Evolutionary conservation across 305 asterid species (phyloP), one percentile per base, ranked within the genome.

Genomic region (Fraxinus platypoda): DNA sequence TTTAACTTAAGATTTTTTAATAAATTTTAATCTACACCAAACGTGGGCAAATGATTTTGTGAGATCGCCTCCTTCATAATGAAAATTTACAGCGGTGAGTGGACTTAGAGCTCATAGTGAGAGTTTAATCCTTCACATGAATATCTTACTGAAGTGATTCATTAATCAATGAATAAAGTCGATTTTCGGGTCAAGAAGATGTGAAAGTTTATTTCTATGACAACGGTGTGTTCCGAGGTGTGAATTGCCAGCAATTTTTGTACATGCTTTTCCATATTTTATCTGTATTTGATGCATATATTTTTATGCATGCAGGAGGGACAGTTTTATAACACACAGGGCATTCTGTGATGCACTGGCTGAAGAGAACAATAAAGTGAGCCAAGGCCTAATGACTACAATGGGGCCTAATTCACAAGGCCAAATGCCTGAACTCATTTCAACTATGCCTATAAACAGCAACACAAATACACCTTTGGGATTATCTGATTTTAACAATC

Each of bases 291-390:
- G 77, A 73, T 34, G 52, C 28, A n/a, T 33, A 30, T 43, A 54
- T 49, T 54, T 62, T 62, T 68, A 17, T 81, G 35, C 11, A 26
- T 76, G 59, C 94, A 94, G 98, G 93, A 89, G 98, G 82, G 98
- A 95, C 86, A 95, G 98, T 87, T 95, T 95, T 84, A 95, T 95
- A 76, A 94, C 98, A 12, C 98, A 95, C 77, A 89, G 98, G 75
- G 97, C 98, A 6, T 95, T 95, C 80, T 94, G 98, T 46, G 98
- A 92, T 77, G 98, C 97, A 59, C 71, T 92, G 59, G 93, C 97
- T 0, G 97, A 95, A 86, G 98, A 95, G 84, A 95, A 95, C 91
- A 94, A 75, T 90, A 93, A 91, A 83, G 93, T 92, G 81, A 94
- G 90, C 79, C 97, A 86, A 83, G 87, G 90, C 37, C 38, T 86